Percentiles rank a stretch among this genome's conserved stretches.
phyloP scores from a whole-genome alignment of 2,329 filamentous ascomycete genomes.

The Trichothecium roseum region DNA sequence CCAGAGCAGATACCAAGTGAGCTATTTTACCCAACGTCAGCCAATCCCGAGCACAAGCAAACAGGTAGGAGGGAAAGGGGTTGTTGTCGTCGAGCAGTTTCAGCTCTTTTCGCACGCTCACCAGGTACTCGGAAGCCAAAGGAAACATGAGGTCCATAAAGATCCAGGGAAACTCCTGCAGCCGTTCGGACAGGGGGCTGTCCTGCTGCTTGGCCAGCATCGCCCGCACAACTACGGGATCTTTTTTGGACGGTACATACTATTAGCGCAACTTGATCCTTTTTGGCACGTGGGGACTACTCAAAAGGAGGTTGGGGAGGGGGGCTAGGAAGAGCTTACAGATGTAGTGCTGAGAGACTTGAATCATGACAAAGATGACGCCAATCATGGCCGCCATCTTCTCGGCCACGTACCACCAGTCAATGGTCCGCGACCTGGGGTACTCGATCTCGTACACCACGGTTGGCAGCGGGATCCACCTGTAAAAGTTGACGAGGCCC shows the following conservation, averaged over 20 bases:
- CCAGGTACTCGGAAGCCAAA: slow-evolving; percentile 67
- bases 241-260: too few species aligned
- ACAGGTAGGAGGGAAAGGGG: too few species aligned
- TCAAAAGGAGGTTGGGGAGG: neutral
- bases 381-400: slow-evolving; percentile 62
- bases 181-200: slow-evolving; percentile 48
- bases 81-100: neutral
- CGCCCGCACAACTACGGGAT: slow-evolving; percentile 60
- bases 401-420: slow-evolving; percentile 67
- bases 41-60: too few species aligned
- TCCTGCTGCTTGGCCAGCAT: slow-evolving; percentile 57
- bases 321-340: slow-evolving; percentile 24
- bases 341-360: slow-evolving; percentile 66
- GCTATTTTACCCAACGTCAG: too few species aligned
- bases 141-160: slow-evolving; percentile 68
- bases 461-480: slow-evolving; percentile 67
- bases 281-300: slow-evolving; percentile 4
- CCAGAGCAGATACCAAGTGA: slow-evolving; percentile 78
- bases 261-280: too few species aligned
- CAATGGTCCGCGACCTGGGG: slow-evolving; percentile 55
- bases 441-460: slow-evolving; percentile 74
- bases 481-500: slow-evolving; percentile 52
- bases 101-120: slow-evolving; percentile 9
- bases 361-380: slow-evolving; percentile 68
- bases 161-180: slow-evolving; percentile 63